Evolutionary conservation across 179 eudicot species (phyloP).

Genomic region (Gypsophila paniculata): DNA sequence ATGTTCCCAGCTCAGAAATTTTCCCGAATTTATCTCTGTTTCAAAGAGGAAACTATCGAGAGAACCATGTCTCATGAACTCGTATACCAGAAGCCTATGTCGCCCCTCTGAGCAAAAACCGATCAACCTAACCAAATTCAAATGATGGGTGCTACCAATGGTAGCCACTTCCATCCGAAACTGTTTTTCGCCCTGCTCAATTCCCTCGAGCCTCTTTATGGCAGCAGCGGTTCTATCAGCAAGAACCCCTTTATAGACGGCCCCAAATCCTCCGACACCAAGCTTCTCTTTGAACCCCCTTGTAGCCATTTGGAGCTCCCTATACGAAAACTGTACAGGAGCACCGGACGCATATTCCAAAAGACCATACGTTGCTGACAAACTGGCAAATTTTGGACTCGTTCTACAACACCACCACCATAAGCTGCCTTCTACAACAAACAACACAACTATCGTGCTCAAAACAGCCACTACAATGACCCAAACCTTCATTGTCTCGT

Average conservation of each 20-base stretch:
- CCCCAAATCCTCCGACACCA: conserved; percentile 80
- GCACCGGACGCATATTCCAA: conserved; percentile 88
- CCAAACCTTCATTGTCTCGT: conserved; percentile 39
- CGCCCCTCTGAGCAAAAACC: conserved; percentile 83
- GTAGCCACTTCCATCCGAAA: conserved; percentile 95
- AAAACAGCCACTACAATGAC: conserved; percentile 47
- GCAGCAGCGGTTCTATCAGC: conserved; percentile 56
- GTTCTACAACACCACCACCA: conserved; percentile 73
- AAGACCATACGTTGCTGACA: conserved; percentile 58
- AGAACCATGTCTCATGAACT: conserved; percentile 80
- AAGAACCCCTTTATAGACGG: conserved; percentile 66
- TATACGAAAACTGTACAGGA: conserved; percentile 72
- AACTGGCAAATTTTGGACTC: conserved; percentile 45
- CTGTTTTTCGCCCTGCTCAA: conserved; percentile 90
- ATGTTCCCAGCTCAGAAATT: conserved; percentile 54
- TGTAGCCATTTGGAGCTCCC: conserved; percentile 59
- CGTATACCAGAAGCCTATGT: conserved; percentile 73
- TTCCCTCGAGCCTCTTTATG: conserved; percentile 76
- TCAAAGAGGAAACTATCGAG: conserved; percentile 64
- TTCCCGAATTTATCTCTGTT: conserved; percentile 33
- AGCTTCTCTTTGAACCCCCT: conserved; percentile 81
- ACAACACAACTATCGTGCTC: conserved; percentile 34
- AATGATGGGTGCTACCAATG: conserved; percentile 84
- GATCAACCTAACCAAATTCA: conserved; percentile 66
- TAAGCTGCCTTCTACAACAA: conserved; percentile 42